Base-by-base conservation (phyloP, 768 basidiomycete genomes). In the Boletus vinaceobasis region DNA sequence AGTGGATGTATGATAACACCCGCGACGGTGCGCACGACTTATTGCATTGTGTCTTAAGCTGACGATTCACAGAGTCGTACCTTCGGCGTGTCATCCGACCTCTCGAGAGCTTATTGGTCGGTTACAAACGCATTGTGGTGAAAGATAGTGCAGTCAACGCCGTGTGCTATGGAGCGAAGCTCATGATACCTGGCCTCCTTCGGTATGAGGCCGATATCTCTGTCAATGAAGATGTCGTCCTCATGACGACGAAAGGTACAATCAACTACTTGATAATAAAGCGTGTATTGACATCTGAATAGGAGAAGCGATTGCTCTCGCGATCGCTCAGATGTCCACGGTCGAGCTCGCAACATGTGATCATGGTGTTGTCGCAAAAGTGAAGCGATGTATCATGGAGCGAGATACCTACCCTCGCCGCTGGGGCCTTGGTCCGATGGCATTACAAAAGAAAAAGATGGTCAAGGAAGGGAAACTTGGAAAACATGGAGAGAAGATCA, bases 351-450 rank as follows among this genome's bases (percentile, higher is more conserved):
- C 93, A 9, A 96, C 95, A 3, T 98, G 96, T 71, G 95, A 98
- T 70, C 96, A 99, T 67, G 97, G 97, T 44, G 93, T 99, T 53
- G 96, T 98, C 40, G 97, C 97, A 35, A 98, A 98, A 76, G 93
- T 99, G 67, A 99, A 99, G 76, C 81, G 97, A 48, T 98, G 96
- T 69, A 98, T 99, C 68, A 99, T 99, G 97, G 97, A 98, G 71
- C 87, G 96, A 36, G 97, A 99, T 72, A 90, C 93, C 19, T 99
- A 99, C 72, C 97, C 97, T 38, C 85, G 97, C 53, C 85, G 95
- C 59, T 98, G 97, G 97, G 97, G 97, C 47, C 83, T 98, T 48
- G 97, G 97, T n/a, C 97, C 97, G 21, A 84, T 95, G 72, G 96
- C 97, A 14, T 76, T 91, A 50, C 89, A 96, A 71, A 98, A 98